phyloP scores from a whole-genome alignment of 345 rosid species.

The Cardamine occulta region DNA sequence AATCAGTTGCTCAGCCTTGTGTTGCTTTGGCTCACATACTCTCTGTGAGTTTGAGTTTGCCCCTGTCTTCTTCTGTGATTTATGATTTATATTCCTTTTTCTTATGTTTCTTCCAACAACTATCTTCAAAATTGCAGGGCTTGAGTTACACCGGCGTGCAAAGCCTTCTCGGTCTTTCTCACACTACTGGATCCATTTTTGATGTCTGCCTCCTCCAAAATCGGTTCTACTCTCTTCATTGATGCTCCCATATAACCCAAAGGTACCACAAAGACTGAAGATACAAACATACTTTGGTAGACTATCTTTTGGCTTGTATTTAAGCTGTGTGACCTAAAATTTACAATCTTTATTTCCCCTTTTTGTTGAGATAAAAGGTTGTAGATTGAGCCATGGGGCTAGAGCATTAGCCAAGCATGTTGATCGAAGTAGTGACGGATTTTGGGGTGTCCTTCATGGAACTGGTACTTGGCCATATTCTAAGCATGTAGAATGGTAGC shows the following conservation, averaged over 20 bases:
- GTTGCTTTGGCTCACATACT: slow-evolving; percentile 39
- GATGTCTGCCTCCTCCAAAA: slow-evolving; percentile 68
- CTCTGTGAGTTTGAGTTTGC: slow-evolving; percentile 37
- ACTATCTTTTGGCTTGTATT: not conserved
- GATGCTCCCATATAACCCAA: slow-evolving; percentile 60
- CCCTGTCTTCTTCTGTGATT: not conserved
- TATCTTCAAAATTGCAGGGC: slow-evolving; percentile 46
- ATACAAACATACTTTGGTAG: not conserved
- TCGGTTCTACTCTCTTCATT: slow-evolving; percentile 67
- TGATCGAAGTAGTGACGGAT: slow-evolving; percentile 55
- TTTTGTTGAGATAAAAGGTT: slow-evolving; percentile 58
- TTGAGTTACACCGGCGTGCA: slow-evolving; percentile 62
- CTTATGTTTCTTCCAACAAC: slow-evolving; percentile 20
- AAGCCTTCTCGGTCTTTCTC: slow-evolving; percentile 62
- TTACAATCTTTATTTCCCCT: slow-evolving; percentile 13
- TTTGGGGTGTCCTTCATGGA: slow-evolving; percentile 72
- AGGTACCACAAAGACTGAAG: slow-evolving; percentile 48
- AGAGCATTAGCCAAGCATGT: slow-evolving; percentile 83
- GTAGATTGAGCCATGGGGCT: slow-evolving; percentile 71
- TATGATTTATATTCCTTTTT: not conserved
- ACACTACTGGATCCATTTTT: slow-evolving; percentile 64
- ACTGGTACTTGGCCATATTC: slow-evolving; percentile 46
- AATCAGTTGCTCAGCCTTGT: slow-evolving; percentile 39
- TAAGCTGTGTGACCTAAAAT: not conserved
- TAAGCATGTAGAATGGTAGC: too few relatives aligned